Conservation (phyloP, 352 stramenopile genomes). For the Pythium pyrilobum region DNA sequence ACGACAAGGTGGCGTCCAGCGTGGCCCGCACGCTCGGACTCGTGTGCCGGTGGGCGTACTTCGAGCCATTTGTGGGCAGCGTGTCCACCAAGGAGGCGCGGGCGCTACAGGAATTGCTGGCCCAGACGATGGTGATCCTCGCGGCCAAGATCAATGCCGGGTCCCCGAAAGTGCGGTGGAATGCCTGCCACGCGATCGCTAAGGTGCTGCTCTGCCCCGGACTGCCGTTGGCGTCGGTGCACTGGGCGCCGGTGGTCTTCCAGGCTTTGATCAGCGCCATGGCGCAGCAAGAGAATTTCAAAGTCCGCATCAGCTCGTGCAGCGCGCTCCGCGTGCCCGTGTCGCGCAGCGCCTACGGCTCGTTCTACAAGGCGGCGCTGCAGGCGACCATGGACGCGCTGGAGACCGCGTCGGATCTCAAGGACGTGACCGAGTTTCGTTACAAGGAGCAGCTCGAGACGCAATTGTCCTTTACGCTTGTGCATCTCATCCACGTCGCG, state of each 20-base stretch:
- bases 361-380: slow-evolving; percentile 64
- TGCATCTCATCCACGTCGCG: slow-evolving; percentile 76
- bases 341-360: slow-evolving; percentile 60
- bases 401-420: slow-evolving; percentile 80
- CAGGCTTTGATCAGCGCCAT: slow-evolving; percentile 72
- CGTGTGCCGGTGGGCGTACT: slow-evolving; percentile 76
- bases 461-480: slow-evolving; percentile 81
- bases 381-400: slow-evolving; percentile 64
- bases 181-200: slow-evolving; percentile 83
- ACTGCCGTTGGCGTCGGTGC: slow-evolving; percentile 66
- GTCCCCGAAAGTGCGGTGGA: slow-evolving; percentile 84
- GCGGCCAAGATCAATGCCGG: slow-evolving; percentile 71
- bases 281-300: slow-evolving; percentile 86
- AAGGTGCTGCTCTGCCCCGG: slow-evolving; percentile 78
- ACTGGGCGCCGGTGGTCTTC: slow-evolving; percentile 75
- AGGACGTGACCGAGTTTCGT: slow-evolving; percentile 86
- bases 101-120: slow-evolving; percentile 49
- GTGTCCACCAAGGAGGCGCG: slow-evolving; percentile 24
- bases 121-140: slow-evolving; percentile 63
- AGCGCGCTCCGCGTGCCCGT: slow-evolving; percentile 71
- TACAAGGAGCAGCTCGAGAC: slow-evolving; percentile 88
- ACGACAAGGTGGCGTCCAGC: slow-evolving; percentile 87
- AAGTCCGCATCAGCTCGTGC: slow-evolving; percentile 80
- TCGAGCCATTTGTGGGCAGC: slow-evolving; percentile 46
- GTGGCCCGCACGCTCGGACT: slow-evolving; percentile 76